A percentile compares a stretch with the other conserved stretches of the same genome.
phyloP scores from a whole-genome alignment of 2,329 filamentous ascomycete genomes.

The Fusarium xyrophilum region DNA sequence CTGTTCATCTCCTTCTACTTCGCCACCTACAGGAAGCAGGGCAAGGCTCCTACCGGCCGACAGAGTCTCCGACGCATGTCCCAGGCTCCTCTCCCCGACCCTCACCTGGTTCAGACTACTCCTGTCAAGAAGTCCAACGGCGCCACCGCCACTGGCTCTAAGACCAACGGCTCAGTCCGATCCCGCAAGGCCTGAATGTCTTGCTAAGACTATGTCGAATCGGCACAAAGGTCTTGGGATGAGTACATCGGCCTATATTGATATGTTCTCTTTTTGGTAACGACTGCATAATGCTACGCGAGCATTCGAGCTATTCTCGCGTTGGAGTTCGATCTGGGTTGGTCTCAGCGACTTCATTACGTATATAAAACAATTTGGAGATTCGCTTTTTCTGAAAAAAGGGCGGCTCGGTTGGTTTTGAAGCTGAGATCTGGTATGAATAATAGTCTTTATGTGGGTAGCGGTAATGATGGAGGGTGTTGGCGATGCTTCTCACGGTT shows the following conservation, averaged over 20 bases:
- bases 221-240: not conserved
- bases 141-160: slow-evolving; percentile 61
- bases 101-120: slow-evolving; percentile 67
- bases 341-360: slow-evolving; percentile 31
- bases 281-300: slow-evolving; percentile 14
- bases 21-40: slow-evolving; percentile 90
- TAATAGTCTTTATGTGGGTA: slow-evolving; percentile 41
- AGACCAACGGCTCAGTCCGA: slow-evolving; percentile 68
- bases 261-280: slow-evolving; percentile 1
- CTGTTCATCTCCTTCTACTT: slow-evolving; percentile 99
- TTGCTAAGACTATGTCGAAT: not conserved
- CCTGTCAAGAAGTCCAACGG: slow-evolving; percentile 55
- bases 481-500: slow-evolving; percentile 43
- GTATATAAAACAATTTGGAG: slow-evolving; percentile 40
- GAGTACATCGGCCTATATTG: not conserved
- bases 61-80: slow-evolving; percentile 74
- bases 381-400: slow-evolving; percentile 23
- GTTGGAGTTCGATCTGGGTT: slow-evolving; percentile 32
- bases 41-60: slow-evolving; percentile 80
- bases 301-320: slow-evolving; percentile 15
- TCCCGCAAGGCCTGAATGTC: slow-evolving; percentile 68
- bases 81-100: slow-evolving; percentile 77
- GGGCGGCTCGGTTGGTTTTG: slow-evolving; percentile 26
- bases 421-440: slow-evolving; percentile 21
- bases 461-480: slow-evolving; percentile 43